Evolutionary conservation across 1,139 yeast genomes (phyloP), one percentile per base, ranked within the genome.

Genomic region (Kurtzmaniella quercitrusa): DNA sequence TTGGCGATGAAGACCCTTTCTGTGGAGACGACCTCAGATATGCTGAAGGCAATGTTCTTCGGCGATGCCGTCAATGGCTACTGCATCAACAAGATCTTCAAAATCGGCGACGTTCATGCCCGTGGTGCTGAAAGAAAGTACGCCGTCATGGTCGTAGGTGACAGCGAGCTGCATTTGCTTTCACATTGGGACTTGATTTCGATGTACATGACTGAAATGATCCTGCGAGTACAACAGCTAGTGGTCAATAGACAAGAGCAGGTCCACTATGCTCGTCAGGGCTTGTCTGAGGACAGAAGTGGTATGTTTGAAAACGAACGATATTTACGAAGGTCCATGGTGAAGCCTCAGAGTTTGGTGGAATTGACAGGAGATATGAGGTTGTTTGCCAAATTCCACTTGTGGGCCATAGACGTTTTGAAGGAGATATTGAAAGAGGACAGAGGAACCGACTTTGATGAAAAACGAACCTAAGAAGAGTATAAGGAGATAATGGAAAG

Each of bases 61-160:
- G 90, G 90, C 2, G 95, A 87, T 54, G 75, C 78, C 7, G 58
- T 68, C 3, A 74, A 81, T 49, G 95, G 95, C 0, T 79, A 81
- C 50, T 82, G 91, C 37, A 63, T 87, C 18, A 77, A 80, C 29
- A 70, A 79, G 46, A 78, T 84, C 6, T 86, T 88, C 65, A 83
- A 84, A 55, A 67, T 87, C 12, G 71, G 71, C 34, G 96, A 88
- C 59, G 66, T 72, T 19, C 77, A 80, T 43, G 91, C 95, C 0
- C 71, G 95, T 45, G 95, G 95, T 1, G 81, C 86, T 5, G 93
- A 85, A 54, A 66, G 95, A 45, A 76, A 86, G 46, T 87, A 85
- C 54, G 74, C 88, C 2, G 59, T 85, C 18, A 73, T 85, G 51
- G 79, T 85, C 24, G 70, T 84, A 2, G 68, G 81, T 16, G 89